These are phyloP conservation scores for Mesembryanthemum crystallinum DNA, from an alignment of 148 eudicot genomes.

Conservation along the genomic window DNA sequence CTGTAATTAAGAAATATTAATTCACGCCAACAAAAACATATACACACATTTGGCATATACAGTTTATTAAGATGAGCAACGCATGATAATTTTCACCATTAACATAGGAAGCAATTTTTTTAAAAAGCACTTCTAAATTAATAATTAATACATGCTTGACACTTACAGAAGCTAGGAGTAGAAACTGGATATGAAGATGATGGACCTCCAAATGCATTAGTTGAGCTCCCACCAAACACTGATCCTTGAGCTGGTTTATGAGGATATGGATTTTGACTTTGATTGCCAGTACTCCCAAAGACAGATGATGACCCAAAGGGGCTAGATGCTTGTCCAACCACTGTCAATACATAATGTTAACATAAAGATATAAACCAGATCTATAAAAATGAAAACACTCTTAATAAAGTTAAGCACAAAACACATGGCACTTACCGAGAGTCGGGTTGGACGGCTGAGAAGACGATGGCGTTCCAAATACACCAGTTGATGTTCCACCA, in stretches of 20 bases:
- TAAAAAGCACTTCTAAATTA: not conserved
- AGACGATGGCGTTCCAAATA: constrained; percentile 15
- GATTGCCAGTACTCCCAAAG: constrained; percentile 16
- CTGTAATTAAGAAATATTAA: not conserved
- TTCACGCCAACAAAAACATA: too few species aligned
- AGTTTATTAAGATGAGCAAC: too few species aligned
- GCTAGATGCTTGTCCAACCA: constrained; percentile 13
- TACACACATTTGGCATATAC: too few species aligned
- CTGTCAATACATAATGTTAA: constrained; percentile 9
- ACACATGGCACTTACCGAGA: constrained; percentile 14
- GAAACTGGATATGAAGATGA: not conserved
- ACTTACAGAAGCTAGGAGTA: constrained; percentile 22
- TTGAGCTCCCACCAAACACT: constrained; percentile 17
- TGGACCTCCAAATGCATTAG: constrained; percentile 19
- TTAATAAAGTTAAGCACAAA: not conserved
- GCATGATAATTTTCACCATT: not conserved
- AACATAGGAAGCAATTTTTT: not conserved
- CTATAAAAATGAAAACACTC: not conserved
- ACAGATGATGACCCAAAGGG: constrained; percentile 1
- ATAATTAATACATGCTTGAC: not conserved
- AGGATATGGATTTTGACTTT: constrained; percentile 7
- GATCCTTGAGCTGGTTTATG: constrained; percentile 27
- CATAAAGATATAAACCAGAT: not conserved
- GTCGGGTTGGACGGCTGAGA: not conserved
- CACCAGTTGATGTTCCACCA: constrained; percentile 16